Percentiles rank a stretch among this genome's conserved stretches.
Conservation (phyloP, 345 rosid genomes). For the Acer negundo region DNA sequence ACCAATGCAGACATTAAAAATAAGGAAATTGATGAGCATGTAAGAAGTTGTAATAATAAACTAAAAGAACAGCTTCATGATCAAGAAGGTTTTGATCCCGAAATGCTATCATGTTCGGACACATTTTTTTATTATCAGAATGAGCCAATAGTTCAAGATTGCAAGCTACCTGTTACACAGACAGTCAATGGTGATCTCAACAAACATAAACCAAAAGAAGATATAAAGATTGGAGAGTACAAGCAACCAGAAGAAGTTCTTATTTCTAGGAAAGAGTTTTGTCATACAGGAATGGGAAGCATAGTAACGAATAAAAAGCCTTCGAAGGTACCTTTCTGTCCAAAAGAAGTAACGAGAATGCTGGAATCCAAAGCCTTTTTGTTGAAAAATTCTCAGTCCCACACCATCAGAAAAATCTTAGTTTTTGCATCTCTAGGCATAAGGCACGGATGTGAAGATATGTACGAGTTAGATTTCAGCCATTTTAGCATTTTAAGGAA, state of each 20-base stretch:
- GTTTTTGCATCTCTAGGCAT: slow-evolving; percentile 55
- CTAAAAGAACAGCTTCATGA: slow-evolving; percentile 15
- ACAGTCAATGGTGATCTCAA: slow-evolving; percentile 6
- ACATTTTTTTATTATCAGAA: slow-evolving; percentile 9
- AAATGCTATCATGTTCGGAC: slow-evolving; percentile 10
- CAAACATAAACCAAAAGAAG: slow-evolving; percentile 18
- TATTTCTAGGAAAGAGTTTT: slow-evolving; percentile 14
- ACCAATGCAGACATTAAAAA: slow-evolving; percentile 15
- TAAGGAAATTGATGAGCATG: slow-evolving; percentile 20
- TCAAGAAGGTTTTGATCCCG: slow-evolving; percentile 11
- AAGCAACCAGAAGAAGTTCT: slow-evolving; percentile 16
- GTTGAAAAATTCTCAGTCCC: slow-evolving; percentile 52
- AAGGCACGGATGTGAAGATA: slow-evolving; percentile 60
- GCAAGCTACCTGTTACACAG: slow-evolving; percentile 10
- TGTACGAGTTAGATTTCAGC: slow-evolving; percentile 53
- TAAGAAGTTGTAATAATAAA: background rate
- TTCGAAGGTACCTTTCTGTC: slow-evolving; percentile 55
- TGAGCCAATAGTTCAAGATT: slow-evolving; percentile 7
- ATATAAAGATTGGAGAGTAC: slow-evolving; percentile 4
- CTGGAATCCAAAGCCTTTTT: slow-evolving; percentile 39
- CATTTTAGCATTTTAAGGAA: slow-evolving; percentile 54
- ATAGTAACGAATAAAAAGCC: slow-evolving; percentile 24
- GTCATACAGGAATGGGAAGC: slow-evolving; percentile 13
- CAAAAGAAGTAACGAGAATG: slow-evolving; percentile 50
- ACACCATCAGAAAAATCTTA: slow-evolving; percentile 57